Conservation (phyloP, 192 early-diverging fungal species). For the Backusella sp. region DNA sequence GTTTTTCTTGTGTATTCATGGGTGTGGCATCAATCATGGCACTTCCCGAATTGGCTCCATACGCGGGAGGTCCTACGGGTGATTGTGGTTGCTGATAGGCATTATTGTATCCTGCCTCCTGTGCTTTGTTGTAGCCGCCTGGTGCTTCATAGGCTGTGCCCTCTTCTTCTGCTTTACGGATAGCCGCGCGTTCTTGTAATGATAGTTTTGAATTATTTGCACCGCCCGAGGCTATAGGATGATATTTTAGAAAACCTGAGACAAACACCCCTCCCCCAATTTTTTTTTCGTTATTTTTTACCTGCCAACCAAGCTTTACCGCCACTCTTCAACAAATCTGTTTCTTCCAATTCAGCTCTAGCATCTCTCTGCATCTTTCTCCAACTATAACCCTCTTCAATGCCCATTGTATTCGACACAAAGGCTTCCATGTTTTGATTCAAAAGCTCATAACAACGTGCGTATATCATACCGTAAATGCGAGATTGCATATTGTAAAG, state of each 20-base stretch:
- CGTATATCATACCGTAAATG: constrained; percentile 69
- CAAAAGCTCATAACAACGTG: constrained; percentile 52
- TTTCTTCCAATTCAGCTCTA: constrained; percentile 26
- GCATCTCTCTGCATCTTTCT: constrained; percentile 24
- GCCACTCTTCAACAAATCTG: constrained; percentile 31
- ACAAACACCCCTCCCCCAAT: neutral
- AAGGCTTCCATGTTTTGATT: constrained; percentile 28
- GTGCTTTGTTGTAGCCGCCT: neutral
- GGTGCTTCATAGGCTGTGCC: neutral
- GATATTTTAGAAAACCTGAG: neutral
- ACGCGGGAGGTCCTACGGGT: constrained; percentile 7
- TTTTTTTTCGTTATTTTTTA: constrained; percentile 16
- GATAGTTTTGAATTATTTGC: constrained; percentile 24
- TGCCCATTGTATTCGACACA: constrained; percentile 25
- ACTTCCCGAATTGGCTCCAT: neutral
- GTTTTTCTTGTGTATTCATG: neutral
- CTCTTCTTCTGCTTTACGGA: constrained; percentile 27
- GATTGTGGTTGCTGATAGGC: neutral
- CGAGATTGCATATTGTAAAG: constrained; percentile 83
- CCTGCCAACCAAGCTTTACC: constrained; percentile 37
- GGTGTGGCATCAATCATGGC: neutral
- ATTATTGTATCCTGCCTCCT: neutral
- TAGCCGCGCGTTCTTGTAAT: constrained; percentile 24
- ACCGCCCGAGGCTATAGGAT: constrained; percentile 20
- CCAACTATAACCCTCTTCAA: constrained; percentile 28